A percentile compares a stretch with the other conserved stretches of the same genome.
Conservation (phyloP, 345 rosid genomes). For the Aegle marmelos region DNA sequence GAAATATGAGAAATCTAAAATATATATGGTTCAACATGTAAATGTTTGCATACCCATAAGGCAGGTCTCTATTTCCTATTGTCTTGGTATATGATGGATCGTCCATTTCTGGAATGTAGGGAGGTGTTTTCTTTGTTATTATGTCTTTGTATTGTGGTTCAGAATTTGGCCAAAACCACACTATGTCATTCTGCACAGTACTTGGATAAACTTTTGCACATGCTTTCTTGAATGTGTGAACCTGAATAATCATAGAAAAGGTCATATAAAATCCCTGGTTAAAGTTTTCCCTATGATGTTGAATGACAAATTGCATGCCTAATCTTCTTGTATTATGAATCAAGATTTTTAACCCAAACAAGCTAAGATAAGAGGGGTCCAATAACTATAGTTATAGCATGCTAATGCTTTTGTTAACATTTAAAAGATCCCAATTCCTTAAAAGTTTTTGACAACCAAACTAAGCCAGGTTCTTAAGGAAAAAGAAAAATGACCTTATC, state of each 20-base stretch:
- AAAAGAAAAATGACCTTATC: neutral
- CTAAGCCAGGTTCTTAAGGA: neutral
- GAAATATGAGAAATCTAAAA: neutral
- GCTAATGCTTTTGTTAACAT: neutral
- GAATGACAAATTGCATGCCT: neutral
- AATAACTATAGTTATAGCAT: neutral
- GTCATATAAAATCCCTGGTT: neutral
- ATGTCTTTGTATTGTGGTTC: constrained; percentile 70
- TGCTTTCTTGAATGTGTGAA: constrained; percentile 70
- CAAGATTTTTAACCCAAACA: neutral
- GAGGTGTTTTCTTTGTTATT: constrained; percentile 58
- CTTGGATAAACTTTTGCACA: constrained; percentile 72
- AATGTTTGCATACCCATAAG: constrained; percentile 56
- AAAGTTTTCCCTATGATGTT: neutral
- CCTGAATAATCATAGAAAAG: constrained; percentile 34
- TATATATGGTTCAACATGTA: neutral
- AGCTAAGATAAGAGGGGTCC: neutral
- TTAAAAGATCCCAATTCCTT: neutral
- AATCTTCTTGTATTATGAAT: neutral
- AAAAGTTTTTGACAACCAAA: neutral
- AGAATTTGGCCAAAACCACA: constrained; percentile 91
- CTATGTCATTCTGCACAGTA: constrained; percentile 64
- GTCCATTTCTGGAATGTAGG: constrained; percentile 63
- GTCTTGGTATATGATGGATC: constrained; percentile 64
- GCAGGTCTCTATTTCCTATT: constrained; percentile 63